Base-by-base conservation (phyloP, 495 filamentous ascomycete species). In the Bombardia bombarda region DNA sequence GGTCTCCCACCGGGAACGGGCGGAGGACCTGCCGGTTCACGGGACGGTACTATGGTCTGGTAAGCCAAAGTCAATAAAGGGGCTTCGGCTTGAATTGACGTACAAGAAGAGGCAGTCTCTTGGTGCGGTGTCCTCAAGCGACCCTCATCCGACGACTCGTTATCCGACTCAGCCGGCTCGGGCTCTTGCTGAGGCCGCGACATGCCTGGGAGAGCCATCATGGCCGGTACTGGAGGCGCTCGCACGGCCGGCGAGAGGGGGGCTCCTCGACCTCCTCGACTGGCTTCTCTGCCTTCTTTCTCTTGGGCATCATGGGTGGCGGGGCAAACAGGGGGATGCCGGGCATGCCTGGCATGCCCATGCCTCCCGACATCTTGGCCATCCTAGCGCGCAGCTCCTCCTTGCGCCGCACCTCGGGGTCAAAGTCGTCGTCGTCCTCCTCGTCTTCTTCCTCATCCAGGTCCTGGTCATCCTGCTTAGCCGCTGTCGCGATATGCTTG, bases 301-400 rank as follows among this genome's bases (percentile, higher is more conserved):
- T 87, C 50, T 80, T 79, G 34, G 76, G 73, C 7, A 60, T 53
- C 13, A 46, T 39, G 13, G 70, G 66, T n/a, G 71, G 66, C n/a
- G 79, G 65, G 40, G 75, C 68, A 59, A 92, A 80, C 38, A 84
- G 82, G 21, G 87, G 83, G 21, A 82, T 75, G 9, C 87, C 87
- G 62, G 95, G 92, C 76, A 96, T 90, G 35, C 90, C 89, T 60
- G 87, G 81, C 83, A 95, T 90, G 13, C 90, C 89, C 88, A 95
- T 95, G 13, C 92, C 92, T 46, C 93, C 92, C 49, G 88, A 92
- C 86, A 98, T 93, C 65, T 93, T 95, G 19, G 90, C 90, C 87
- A 98, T 97, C 47, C 92, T 79, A 39, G 89, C 88, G 32, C 93
- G 80, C 40, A 98, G 69, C 53, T 94, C 92, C 67, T 94, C 80